phyloP scores from a whole-genome alignment of 345 rosid species.

The Murraya koenigii region DNA sequence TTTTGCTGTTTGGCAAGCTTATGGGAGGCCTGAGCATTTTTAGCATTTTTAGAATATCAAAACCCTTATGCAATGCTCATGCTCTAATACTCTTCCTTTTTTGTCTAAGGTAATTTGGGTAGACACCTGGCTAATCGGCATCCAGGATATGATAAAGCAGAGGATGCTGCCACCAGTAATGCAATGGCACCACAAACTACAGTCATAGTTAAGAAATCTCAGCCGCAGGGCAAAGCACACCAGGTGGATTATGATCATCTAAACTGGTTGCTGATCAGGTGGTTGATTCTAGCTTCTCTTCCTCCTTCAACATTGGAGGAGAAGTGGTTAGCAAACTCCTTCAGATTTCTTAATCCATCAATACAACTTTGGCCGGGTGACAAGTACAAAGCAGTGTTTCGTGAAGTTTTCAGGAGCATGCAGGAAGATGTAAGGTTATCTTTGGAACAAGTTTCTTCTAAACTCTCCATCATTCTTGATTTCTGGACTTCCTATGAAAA shows the following conservation, averaged over 20 bases:
- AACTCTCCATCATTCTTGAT: constrained; percentile 65
- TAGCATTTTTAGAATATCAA: constrained; percentile 6
- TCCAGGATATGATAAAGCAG: constrained; percentile 83
- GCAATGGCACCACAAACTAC: constrained; percentile 40
- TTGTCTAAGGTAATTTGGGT: constrained; percentile 71
- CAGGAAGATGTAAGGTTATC: constrained; percentile 65
- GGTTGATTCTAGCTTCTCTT: constrained; percentile 76
- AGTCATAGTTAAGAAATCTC: constrained; percentile 51
- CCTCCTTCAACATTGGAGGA: constrained; percentile 84
- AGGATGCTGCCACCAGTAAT: constrained; percentile 43
- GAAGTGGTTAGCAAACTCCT: constrained; percentile 78
- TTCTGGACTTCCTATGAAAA: constrained; percentile 84
- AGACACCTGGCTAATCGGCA: constrained; percentile 90
- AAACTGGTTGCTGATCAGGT: constrained; percentile 88
- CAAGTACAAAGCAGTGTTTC: constrained; percentile 58
- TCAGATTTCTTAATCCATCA: constrained; percentile 74
- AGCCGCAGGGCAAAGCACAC: constrained; percentile 42
- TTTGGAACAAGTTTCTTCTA: constrained; percentile 72
- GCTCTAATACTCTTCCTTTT: constrained; percentile 15
- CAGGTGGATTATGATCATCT: constrained; percentile 87
- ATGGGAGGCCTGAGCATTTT: not conserved
- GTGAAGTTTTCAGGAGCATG: constrained; percentile 91
- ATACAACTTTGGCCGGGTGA: constrained; percentile 74
- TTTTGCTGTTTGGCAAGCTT: constrained; percentile 6
- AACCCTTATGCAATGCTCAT: not conserved